Conservation (phyloP, 192 early-diverging fungal genomes). For the Spizellomyces punctatus region DNA sequence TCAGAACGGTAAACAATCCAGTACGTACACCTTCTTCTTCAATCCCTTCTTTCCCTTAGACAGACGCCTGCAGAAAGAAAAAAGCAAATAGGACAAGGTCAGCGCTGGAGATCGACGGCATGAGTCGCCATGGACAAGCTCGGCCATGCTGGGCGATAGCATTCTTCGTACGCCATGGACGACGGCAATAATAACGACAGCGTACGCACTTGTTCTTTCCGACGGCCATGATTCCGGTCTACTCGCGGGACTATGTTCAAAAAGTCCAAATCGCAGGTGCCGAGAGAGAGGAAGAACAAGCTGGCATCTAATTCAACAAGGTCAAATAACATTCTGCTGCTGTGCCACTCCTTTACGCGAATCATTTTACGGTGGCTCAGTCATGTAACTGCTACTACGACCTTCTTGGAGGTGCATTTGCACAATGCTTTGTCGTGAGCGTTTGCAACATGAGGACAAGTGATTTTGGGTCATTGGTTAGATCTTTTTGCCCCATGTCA, state of each 20-base stretch:
- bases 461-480: too few species aligned
- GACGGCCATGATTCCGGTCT: slow-evolving; percentile 58
- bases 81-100: neutral
- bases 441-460: too few species aligned
- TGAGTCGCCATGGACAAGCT: neutral
- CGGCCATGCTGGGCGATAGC: neutral
- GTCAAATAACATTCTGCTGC: neutral
- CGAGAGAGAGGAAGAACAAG: slow-evolving; percentile 10
- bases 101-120: neutral
- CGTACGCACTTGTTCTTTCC: slow-evolving; percentile 82
- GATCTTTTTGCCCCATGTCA: too few species aligned
- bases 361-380: neutral
- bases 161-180: slow-evolving; percentile 1
- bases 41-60: slow-evolving; percentile 99
- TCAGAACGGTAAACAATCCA: slow-evolving; percentile 1
- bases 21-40: slow-evolving; percentile 96
- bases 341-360: neutral
- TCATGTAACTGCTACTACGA: neutral
- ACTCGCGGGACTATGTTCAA: slow-evolving; percentile 7
- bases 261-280: neutral
- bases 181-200: neutral
- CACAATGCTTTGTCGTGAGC: too few species aligned
- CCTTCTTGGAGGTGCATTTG: too few species aligned
- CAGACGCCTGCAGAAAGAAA: slow-evolving; percentile 71
- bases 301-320: neutral